A percentile compares a stretch with the other conserved stretches of the same genome.
Conservation (phyloP, 2,329 filamentous ascomycete genomes). For the Akanthomyces muscarius region DNA sequence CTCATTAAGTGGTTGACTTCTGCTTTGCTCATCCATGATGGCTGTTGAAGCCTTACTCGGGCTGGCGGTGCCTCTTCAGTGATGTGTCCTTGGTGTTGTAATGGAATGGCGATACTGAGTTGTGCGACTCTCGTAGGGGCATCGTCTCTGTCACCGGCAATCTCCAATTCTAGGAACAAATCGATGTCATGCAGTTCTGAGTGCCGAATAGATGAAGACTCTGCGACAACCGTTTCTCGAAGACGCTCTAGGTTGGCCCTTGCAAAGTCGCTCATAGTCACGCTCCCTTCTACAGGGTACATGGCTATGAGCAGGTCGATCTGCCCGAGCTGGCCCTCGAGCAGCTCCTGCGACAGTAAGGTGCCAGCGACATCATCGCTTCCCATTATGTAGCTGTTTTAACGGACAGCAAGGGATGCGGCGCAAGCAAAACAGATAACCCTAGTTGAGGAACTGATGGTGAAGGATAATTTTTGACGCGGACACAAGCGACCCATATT, state of each 20-base stretch:
- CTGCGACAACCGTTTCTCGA: slow-evolving; percentile 4
- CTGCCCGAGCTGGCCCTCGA: slow-evolving; percentile 45
- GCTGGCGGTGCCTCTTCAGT: slow-evolving; percentile 38
- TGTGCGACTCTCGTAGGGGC: slow-evolving; percentile 22
- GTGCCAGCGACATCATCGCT: too few species aligned
- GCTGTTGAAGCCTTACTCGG: slow-evolving; percentile 43
- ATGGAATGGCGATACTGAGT: slow-evolving; percentile 34
- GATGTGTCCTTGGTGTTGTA: slow-evolving; percentile 18
- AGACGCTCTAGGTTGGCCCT: slow-evolving; percentile 20
- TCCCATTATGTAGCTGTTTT: not conserved
- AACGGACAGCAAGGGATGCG: not conserved
- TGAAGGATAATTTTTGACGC: not conserved
- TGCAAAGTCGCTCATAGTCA: slow-evolving; percentile 27
- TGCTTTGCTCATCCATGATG: slow-evolving; percentile 49
- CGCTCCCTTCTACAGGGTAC: slow-evolving; percentile 40
- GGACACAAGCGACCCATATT: not conserved
- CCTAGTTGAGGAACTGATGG: not conserved
- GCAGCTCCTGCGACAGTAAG: slow-evolving; percentile 37
- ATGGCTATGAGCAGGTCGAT: slow-evolving; percentile 51
- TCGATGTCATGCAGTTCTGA: not conserved
- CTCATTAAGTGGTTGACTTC: slow-evolving; percentile 37
- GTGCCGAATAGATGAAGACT: not conserved
- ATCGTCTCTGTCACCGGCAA: slow-evolving; percentile 19
- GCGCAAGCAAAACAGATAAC: not conserved
- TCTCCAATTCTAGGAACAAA: not conserved